Conservation (phyloP, 768 basidiomycete species). For the Tricholoma terreum region DNA sequence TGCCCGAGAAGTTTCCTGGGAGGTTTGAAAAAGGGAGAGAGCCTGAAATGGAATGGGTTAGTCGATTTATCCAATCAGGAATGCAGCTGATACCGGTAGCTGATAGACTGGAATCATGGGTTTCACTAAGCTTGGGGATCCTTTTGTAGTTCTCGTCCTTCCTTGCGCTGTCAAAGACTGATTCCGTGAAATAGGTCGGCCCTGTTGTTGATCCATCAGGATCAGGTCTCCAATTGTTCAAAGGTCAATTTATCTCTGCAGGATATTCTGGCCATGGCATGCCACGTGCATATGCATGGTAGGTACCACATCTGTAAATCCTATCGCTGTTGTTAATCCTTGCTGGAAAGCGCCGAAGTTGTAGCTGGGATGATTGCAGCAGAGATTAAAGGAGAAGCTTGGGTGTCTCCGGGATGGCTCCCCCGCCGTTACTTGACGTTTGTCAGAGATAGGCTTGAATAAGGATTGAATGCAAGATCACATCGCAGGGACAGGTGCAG, state of each 20-base stretch:
- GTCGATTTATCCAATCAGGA: slow-evolving; percentile 14
- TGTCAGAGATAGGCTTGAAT: neutral
- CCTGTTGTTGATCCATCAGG: slow-evolving; percentile 31
- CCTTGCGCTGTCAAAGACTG: neutral
- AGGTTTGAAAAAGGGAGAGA: slow-evolving; percentile 44
- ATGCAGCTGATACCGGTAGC: neutral
- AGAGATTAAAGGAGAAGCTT: slow-evolving; percentile 3
- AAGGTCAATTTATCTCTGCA: slow-evolving; percentile 51
- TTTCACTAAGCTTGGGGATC: slow-evolving; percentile 57
- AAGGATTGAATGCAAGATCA: neutral
- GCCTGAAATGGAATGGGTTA: slow-evolving; percentile 82
- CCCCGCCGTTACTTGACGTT: slow-evolving; percentile 9
- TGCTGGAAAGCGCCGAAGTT: slow-evolving; percentile 7
- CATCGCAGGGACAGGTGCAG: neutral
- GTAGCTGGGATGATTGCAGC: slow-evolving; percentile 12
- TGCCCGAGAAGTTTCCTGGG: slow-evolving; percentile 56
- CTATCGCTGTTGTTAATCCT: neutral
- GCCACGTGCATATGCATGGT: slow-evolving; percentile 51
- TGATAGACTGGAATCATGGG: slow-evolving; percentile 84
- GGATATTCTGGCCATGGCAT: slow-evolving; percentile 60
- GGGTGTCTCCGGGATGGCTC: slow-evolving; percentile 9
- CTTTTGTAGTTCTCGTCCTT: slow-evolving; percentile 51
- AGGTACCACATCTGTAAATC: neutral
- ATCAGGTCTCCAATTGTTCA: slow-evolving; percentile 13
- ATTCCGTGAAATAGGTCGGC: slow-evolving; percentile 39